Percentiles rank a stretch among this genome's conserved stretches.
phyloP scores from a whole-genome alignment of 257 asterid species.

The Solanum bulbocastanum region DNA sequence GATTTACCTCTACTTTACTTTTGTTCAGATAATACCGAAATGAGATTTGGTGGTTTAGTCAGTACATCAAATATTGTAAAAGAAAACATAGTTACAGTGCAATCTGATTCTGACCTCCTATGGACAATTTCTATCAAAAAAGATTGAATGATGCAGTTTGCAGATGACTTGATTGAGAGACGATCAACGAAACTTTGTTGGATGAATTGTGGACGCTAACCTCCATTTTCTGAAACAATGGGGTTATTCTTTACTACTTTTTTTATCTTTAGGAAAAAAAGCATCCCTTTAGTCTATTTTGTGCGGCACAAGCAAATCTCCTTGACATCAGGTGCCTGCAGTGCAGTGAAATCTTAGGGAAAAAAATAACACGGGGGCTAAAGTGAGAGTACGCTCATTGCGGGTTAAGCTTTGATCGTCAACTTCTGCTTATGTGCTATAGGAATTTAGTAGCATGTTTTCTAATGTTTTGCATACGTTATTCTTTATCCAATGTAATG shows the following conservation, averaged over 20 bases:
- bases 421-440: background rate
- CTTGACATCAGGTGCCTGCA: background rate
- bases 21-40: slow-evolving; percentile 49
- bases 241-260: background rate
- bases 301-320: background rate
- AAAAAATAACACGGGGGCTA: background rate
- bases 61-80: slow-evolving; percentile 74
- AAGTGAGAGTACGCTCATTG: background rate
- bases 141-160: slow-evolving; percentile 10
- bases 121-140: slow-evolving; percentile 80
- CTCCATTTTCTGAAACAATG: background rate
- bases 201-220: background rate
- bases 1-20: background rate
- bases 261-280: background rate
- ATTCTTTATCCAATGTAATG: background rate
- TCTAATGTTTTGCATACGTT: background rate
- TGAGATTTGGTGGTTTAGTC: slow-evolving; percentile 81
- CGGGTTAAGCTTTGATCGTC: background rate
- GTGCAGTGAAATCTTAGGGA: background rate
- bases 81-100: slow-evolving; percentile 56
- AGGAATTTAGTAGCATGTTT: background rate
- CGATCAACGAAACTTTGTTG: background rate
- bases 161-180: background rate
- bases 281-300: background rate
- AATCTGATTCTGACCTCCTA: slow-evolving; percentile 69